phyloP scores from a whole-genome alignment of 352 stramenopile species.

The Phytopythium kandeliae region DNA sequence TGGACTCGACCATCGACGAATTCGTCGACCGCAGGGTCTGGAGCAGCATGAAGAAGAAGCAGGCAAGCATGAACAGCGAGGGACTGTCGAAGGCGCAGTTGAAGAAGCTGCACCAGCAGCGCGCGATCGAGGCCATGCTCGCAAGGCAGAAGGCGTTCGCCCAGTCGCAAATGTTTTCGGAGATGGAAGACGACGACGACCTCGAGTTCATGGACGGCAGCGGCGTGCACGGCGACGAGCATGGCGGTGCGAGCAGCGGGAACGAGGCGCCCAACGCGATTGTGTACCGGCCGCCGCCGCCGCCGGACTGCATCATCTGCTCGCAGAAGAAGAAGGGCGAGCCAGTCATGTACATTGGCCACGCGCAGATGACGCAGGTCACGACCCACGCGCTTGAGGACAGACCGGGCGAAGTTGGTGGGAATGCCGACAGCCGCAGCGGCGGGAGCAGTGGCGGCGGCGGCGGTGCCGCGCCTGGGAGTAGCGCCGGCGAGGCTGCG shows the following conservation, averaged over 20 bases:
- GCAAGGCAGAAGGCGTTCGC: conserved; percentile 74
- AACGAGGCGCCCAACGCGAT: conserved; percentile 22
- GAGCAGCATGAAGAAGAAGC: conserved; percentile 57
- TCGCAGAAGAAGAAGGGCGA: conserved; percentile 80
- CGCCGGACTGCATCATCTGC: conserved; percentile 82
- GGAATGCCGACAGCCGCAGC: not conserved
- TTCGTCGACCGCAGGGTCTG: conserved; percentile 60
- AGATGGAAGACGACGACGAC: conserved; percentile 67
- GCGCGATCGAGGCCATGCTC: conserved; percentile 81
- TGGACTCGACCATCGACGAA: conserved; percentile 41
- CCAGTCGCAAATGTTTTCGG: conserved; percentile 55
- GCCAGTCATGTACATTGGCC: conserved; percentile 83
- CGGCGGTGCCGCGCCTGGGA: no score
- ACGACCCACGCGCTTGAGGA: conserved; percentile 44
- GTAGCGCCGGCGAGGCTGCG: not conserved
- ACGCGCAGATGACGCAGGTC: conserved; percentile 67
- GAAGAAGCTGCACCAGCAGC: conserved; percentile 76
- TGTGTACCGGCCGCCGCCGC: conserved; percentile 56
- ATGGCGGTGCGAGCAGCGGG: conserved; percentile 10
- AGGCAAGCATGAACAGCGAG: conserved; percentile 42
- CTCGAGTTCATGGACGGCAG: conserved; percentile 22
- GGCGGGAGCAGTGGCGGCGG: not conserved
- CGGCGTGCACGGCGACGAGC: conserved; percentile 14
- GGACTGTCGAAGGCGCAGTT: conserved; percentile 65
- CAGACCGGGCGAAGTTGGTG: conserved; percentile 16